Percentiles rank a stretch among this genome's conserved stretches.
phyloP scores from a whole-genome alignment of 208 protist species.

The Trichomonas vaginalis region DNA sequence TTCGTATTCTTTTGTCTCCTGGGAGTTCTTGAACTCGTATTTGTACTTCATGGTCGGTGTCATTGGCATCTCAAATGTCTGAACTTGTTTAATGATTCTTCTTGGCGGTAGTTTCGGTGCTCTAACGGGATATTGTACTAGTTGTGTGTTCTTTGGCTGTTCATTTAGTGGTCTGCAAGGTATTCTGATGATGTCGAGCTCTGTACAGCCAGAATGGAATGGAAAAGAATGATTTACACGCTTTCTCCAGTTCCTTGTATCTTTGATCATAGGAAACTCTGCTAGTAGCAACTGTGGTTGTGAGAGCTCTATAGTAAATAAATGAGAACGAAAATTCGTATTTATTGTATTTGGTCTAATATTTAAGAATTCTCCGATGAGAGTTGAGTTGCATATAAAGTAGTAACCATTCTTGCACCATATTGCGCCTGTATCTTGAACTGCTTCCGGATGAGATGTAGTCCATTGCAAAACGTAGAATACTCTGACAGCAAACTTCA shows the following conservation, averaged over 20 bases:
- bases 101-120: background rate
- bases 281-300: background rate
- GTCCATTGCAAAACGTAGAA: background rate
- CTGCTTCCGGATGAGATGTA: background rate
- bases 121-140: background rate
- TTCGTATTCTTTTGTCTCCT: background rate
- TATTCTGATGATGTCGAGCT: background rate
- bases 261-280: background rate
- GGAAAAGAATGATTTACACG: background rate
- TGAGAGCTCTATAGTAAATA: background rate
- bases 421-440: background rate
- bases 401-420: background rate
- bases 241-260: background rate
- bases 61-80: background rate
- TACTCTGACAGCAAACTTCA: background rate
- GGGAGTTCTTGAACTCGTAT: background rate
- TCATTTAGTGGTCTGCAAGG: background rate
- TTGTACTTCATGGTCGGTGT: background rate
- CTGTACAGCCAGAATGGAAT: background rate
- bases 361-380: background rate
- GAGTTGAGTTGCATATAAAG: background rate
- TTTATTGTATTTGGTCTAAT: background rate
- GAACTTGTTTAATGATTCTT: background rate
- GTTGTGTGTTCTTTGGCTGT: too few species aligned
- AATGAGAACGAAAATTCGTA: background rate